Evolutionary conservation across 352 stramenopile species (phyloP).

Genomic region (Phytopythium montanum): DNA sequence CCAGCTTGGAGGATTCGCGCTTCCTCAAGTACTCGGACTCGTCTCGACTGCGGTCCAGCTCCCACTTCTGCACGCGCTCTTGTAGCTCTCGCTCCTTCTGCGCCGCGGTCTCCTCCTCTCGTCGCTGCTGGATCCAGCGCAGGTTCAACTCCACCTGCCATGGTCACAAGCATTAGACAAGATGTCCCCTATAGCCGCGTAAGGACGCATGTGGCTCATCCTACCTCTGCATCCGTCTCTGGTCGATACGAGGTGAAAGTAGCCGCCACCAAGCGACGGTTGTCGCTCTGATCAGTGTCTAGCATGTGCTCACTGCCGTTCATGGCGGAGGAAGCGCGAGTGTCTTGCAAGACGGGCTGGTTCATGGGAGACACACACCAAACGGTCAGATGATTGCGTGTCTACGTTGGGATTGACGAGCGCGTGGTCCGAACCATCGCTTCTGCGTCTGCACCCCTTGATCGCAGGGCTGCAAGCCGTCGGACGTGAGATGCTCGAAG

Average conservation of each 20-base stretch:
- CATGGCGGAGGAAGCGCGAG: not conserved
- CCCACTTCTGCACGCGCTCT: conserved; percentile 47
- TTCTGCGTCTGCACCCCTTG: conserved; percentile 9
- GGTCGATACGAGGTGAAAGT: conserved; percentile 58
- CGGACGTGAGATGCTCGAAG: conserved; percentile 64
- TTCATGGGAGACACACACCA: not conserved
- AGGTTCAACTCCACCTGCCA: conserved; percentile 60
- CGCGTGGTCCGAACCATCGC: conserved; percentile 14
- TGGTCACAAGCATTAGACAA: not conserved
- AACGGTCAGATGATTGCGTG: not conserved
- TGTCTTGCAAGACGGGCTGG: not conserved
- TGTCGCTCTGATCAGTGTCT: not conserved
- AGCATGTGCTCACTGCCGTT: not conserved
- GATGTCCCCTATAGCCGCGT: not conserved
- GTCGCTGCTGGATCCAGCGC: conserved; percentile 50
- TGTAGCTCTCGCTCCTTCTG: conserved; percentile 50
- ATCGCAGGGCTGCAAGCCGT: conserved; percentile 53
- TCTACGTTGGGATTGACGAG: not conserved
- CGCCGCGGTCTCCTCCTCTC: conserved; percentile 39
- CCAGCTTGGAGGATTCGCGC: conserved; percentile 54
- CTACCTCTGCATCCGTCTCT: conserved; percentile 64
- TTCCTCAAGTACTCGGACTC: conserved; percentile 66
- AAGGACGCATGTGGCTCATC: not conserved
- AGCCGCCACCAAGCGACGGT: conserved; percentile 32
- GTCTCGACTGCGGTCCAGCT: conserved; percentile 57